Evolutionary conservation across 495 filamentous ascomycete species (phyloP).

Genomic region (Daldinia caldariorum): DNA sequence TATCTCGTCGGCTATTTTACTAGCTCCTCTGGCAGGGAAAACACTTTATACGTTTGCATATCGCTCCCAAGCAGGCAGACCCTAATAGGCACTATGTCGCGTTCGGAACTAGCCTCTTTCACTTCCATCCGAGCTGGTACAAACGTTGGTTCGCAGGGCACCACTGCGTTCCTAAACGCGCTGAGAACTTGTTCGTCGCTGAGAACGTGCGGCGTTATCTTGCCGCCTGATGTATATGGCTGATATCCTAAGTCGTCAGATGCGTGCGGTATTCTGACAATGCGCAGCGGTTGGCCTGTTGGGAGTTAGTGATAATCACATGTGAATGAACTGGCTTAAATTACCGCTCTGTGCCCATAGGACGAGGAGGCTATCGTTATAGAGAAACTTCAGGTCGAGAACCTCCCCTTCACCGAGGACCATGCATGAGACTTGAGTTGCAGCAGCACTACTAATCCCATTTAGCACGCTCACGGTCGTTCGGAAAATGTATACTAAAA

Average conservation of each 20-base stretch:
- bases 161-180: constrained; percentile 34
- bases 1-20: constrained; percentile 17
- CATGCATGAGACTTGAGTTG: constrained; percentile 49
- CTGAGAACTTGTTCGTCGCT: constrained; percentile 39
- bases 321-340: neutral
- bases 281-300: constrained; percentile 37
- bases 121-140: constrained; percentile 60
- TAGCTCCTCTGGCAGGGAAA: constrained; percentile 49
- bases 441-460: constrained; percentile 52
- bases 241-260: constrained; percentile 42
- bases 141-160: constrained; percentile 52
- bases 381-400: constrained; percentile 61
- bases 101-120: constrained; percentile 46
- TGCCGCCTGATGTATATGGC: constrained; percentile 31
- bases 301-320: constrained; percentile 2
- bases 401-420: constrained; percentile 54
- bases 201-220: constrained; percentile 37
- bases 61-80: constrained; percentile 59
- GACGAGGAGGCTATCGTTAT: constrained; percentile 55
- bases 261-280: constrained; percentile 45
- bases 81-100: constrained; percentile 52
- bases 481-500: constrained; percentile 59
- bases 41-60: constrained; percentile 54
- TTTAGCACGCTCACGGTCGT: constrained; percentile 52
- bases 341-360: constrained; percentile 55